A percentile compares a stretch with the other conserved stretches of the same genome.
Conservation (phyloP, 192 early-diverging fungal species). For the Entomortierella lignicola region DNA sequence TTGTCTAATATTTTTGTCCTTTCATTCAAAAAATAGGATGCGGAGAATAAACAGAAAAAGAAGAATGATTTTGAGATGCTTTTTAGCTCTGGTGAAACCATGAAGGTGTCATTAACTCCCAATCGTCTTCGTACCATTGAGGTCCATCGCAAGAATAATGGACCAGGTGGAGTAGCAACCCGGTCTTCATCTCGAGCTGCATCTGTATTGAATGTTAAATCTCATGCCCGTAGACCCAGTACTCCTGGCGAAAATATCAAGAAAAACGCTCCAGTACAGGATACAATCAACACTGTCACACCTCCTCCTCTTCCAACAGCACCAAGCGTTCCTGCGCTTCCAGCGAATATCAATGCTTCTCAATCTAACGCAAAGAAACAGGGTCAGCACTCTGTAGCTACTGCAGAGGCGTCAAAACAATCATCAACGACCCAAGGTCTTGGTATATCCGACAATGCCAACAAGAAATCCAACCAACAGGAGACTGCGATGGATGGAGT, state of each 20-base stretch:
- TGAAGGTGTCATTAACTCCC: slow-evolving; percentile 68
- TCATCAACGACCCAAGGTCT: slow-evolving; percentile 21
- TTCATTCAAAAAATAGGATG: slow-evolving; percentile 13
- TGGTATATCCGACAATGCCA: slow-evolving; percentile 36
- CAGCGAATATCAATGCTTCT: slow-evolving; percentile 29
- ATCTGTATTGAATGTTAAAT: slow-evolving; percentile 32
- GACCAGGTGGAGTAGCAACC: slow-evolving; percentile 27
- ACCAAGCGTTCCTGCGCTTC: slow-evolving; percentile 32
- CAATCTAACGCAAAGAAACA: slow-evolving; percentile 29
- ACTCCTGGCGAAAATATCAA: background rate
- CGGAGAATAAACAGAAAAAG: slow-evolving; percentile 56
- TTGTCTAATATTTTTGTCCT: background rate
- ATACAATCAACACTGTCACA: background rate
- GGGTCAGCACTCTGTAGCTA: background rate
- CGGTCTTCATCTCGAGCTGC: slow-evolving; percentile 46
- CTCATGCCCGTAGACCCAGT: slow-evolving; percentile 39
- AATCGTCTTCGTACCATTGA: slow-evolving; percentile 69
- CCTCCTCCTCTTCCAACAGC: background rate
- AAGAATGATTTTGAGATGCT: slow-evolving; percentile 66
- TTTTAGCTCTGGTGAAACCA: slow-evolving; percentile 61
- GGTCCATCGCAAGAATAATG: slow-evolving; percentile 46
- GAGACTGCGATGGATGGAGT: slow-evolving; percentile 17
- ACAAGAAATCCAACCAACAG: slow-evolving; percentile 7
- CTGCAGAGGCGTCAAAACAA: slow-evolving; percentile 6
- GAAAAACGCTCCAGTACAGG: slow-evolving; percentile 14